A percentile compares a stretch with the other conserved stretches of the same genome.
Evolutionary conservation across 768 basidiomycete species (phyloP).

Genomic region (Postia placenta): DNA sequence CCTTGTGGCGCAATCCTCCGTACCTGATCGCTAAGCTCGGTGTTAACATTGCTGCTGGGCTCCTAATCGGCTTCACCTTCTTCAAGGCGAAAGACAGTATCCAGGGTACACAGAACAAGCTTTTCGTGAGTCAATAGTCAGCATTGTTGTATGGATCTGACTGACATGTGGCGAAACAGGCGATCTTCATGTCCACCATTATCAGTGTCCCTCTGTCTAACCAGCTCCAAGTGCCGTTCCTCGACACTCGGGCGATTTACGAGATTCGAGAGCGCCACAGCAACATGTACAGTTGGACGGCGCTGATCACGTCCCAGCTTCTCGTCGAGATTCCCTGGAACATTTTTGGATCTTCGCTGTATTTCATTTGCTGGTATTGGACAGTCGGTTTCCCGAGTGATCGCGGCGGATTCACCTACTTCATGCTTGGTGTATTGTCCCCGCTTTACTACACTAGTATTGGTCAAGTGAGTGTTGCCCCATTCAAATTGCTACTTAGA

Average conservation of each 20-base stretch:
- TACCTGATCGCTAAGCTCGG: conserved; percentile 34
- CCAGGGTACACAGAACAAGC: conserved; percentile 37
- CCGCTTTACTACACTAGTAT: conserved; percentile 41
- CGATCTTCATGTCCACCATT: conserved; percentile 31
- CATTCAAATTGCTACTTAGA: too few species aligned
- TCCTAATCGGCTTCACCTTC: conserved; percentile 40
- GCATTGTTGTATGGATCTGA: neutral
- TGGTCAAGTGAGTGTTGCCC: conserved; percentile 15
- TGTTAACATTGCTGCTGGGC: conserved; percentile 26
- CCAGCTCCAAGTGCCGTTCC: conserved; percentile 38
- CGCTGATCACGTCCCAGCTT: conserved; percentile 29
- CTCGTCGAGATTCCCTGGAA: conserved; percentile 40
- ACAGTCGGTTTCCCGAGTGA: conserved; percentile 33
- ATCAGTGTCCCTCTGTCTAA: conserved; percentile 31
- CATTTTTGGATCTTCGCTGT: conserved; percentile 32
- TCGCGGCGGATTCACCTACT: conserved; percentile 35
- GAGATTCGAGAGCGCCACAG: conserved; percentile 37
- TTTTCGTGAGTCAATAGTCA: conserved; percentile 29
- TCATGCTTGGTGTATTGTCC: conserved; percentile 31
- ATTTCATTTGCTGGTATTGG: conserved; percentile 47
- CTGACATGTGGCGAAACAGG: conserved; percentile 11
- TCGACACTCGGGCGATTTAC: conserved; percentile 31
- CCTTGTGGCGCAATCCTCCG: conserved; percentile 35
- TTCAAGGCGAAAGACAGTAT: conserved; percentile 28
- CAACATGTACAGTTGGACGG: conserved; percentile 37